phyloP scores from a whole-genome alignment of 805 yeast genomes.

The Kockiozyma suomiensis region DNA sequence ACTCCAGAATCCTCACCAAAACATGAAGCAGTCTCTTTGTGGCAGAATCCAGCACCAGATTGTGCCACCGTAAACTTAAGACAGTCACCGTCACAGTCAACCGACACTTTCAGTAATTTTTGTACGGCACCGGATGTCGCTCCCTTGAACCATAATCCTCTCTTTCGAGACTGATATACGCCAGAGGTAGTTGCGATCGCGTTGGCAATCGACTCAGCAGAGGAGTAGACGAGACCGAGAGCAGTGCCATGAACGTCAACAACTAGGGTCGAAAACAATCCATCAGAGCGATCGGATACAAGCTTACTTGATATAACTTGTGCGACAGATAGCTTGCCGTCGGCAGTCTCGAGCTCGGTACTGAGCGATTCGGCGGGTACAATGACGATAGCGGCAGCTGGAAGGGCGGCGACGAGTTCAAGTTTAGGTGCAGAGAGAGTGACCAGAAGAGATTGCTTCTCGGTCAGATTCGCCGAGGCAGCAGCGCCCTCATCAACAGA shows the following conservation, averaged over 20 bases:
- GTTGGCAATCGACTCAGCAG: constrained; percentile 74
- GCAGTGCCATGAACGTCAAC: constrained; percentile 68
- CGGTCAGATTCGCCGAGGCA: constrained; percentile 17
- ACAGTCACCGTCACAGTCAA: constrained; percentile 93
- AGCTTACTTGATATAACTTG: constrained; percentile 20
- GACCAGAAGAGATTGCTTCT: constrained; percentile 31
- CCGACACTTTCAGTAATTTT: constrained; percentile 61
- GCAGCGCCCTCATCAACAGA: constrained; percentile 18
- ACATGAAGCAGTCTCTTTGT: constrained; percentile 77
- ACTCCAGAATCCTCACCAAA: constrained; percentile 75
- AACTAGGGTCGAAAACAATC: constrained; percentile 81
- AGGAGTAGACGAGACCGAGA: constrained; percentile 89
- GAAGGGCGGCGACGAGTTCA: constrained; percentile 16
- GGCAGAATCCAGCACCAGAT: constrained; percentile 89
- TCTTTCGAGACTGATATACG: constrained; percentile 86
- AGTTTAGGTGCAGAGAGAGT: constrained; percentile 21
- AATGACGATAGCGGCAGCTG: constrained; percentile 30
- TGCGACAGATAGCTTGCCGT: constrained; percentile 30
- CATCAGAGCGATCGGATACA: constrained; percentile 80
- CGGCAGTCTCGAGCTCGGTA: constrained; percentile 21
- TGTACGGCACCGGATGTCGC: constrained; percentile 96
- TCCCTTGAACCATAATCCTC: constrained; percentile 96
- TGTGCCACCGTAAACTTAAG: constrained; percentile 85
- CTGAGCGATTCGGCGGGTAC: constrained; percentile 30
- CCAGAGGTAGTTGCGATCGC: constrained; percentile 83